Evolutionary conservation across 495 filamentous ascomycete genomes (phyloP), one percentile per base, ranked within the genome.

Genomic region (Trichoderma gamsii): DNA sequence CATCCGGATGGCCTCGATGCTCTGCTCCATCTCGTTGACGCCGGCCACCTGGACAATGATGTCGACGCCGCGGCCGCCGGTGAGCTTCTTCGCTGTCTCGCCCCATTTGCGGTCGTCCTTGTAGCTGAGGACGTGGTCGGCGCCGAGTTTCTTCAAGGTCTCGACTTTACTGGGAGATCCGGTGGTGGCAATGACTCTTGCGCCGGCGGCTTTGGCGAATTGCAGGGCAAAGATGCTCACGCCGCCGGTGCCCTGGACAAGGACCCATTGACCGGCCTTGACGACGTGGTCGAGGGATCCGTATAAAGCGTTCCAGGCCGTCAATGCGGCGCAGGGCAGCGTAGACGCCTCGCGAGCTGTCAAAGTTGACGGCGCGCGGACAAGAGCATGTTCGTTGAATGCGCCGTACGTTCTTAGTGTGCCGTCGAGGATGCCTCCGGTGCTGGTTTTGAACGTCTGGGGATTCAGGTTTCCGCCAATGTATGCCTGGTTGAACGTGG

Each of bases 71-170:
- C 65, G 69, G 6, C 79, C 80, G 11, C 77, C 79, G 0, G 87
- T 87, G 32, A 88, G 71, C 68, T 79, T 79, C 71, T 83, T 84
- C 32, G 85, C 88, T 41, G 77, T 81, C 67, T 84, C 82, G 66
- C 86, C 87, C 88, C 88, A 91, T 71, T 85, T 82, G 0, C 80
- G 72, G 41, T 84, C 80, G 11, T 77, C 81, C 68, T 83, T 86
- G 75, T 91, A 91, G 74, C 90, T 90, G 63, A 81, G 69, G 32
- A 81, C 79, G 56, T 78, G 77, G 65, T 84, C 82, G 23, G 84
- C 84, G 23, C 84, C 83, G 13, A 85, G 78, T 25, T 67, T 70
- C 64, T 74, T 70, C 2, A 81, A 72, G 3, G 74, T 23, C 64
- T 73, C 51, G 7, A 69, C 76, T 69, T 81, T 82, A 25, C 72